These are phyloP conservation scores for Baudoinia panamericana DNA, from an alignment of 495 filamentous ascomycete species.

Conservation along the genomic window DNA sequence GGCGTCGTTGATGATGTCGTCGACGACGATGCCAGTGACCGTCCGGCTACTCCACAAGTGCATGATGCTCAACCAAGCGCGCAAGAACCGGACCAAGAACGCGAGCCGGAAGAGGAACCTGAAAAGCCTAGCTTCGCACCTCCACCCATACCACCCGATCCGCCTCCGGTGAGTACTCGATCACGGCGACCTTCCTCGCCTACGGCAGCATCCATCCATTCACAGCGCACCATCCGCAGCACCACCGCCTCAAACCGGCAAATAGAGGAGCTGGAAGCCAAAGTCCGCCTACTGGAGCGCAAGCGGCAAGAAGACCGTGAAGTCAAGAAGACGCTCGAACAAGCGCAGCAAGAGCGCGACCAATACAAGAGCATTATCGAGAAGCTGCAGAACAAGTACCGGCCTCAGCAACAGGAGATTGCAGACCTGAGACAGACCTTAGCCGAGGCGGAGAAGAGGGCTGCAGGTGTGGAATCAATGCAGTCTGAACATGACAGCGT, in stretches of 20 bases:
- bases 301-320: conserved; percentile 68
- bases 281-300: conserved; percentile 27
- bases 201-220: conserved; percentile 27
- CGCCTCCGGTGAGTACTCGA: conserved; percentile 8
- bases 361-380: conserved; percentile 82
- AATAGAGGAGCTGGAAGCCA: conserved; percentile 28
- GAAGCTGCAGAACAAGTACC: conserved; percentile 80
- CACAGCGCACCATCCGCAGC: conserved; percentile 17
- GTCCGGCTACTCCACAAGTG: too few relatives aligned
- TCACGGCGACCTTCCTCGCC: conserved; percentile 18
- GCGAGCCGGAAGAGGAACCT: conserved; percentile 3
- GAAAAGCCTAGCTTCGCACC: conserved; percentile 16
- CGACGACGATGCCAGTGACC: conserved; percentile 8
- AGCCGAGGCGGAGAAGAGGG: conserved; percentile 56
- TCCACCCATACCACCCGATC: conserved; percentile 13
- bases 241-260: conserved; percentile 39
- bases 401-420: conserved; percentile 73
- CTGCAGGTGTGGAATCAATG: conserved; percentile 55
- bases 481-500: conserved; percentile 73
- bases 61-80: too few relatives aligned
- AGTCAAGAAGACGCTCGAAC: conserved; percentile 65
- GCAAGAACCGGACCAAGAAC: too few relatives aligned
- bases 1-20: conserved; percentile 10
- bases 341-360: conserved; percentile 64
- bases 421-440: conserved; percentile 59